Base-by-base conservation (phyloP, 768 basidiomycete genomes). In the Suillus spraguei region DNA sequence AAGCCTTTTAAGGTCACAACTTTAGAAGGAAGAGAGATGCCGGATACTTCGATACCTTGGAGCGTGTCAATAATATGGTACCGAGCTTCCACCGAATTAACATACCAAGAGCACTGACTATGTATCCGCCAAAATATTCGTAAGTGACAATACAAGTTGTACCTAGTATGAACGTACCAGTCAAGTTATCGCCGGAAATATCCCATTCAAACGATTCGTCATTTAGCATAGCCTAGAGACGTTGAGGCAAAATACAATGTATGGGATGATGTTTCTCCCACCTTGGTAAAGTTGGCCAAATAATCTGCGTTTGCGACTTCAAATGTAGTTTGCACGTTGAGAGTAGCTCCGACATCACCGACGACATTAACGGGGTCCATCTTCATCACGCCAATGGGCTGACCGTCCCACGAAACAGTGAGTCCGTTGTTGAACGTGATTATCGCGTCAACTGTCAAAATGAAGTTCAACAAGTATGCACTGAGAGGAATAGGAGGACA, bases 191-290 rank as follows among this genome's bases (percentile, higher is more conserved):
- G 32, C 83, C 85, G 10, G 83, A 80, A 64, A 91, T 91, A 17
- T 82, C 80, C 90, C 90, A 92, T 22, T 84, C 82, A 68, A 92
- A 92, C 2, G 81, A 82, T 65, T 87, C 85, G 56, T 85, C 77
- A 0, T 85, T 90, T 13, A 91, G 80, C 62, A 91, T 73, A 24
- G 78, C 77, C 84, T 82, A 63, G 56, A 49, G 39, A 66, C 8
- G 41, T 42, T 36, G 35, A 60, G 39, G 59, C 28, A 28, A 39
- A 11, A 13, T 22, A 11, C 16, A 28, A 28, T 20, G 16, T 28
- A 55, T 33, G 41, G 61, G 16, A 49, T 47, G 9, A n/a, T 32
- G 41, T 20, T 38, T 22, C 20, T 60, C 65, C 11, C 53, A 83
- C 85, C 78, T 87, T 87, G 0, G 89, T 90, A 71, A 91, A 91